Evolutionary conservation across 2,329 filamentous ascomycete genomes (phyloP), one percentile per base, ranked within the genome.

Genomic region (Xylaria sp.): DNA sequence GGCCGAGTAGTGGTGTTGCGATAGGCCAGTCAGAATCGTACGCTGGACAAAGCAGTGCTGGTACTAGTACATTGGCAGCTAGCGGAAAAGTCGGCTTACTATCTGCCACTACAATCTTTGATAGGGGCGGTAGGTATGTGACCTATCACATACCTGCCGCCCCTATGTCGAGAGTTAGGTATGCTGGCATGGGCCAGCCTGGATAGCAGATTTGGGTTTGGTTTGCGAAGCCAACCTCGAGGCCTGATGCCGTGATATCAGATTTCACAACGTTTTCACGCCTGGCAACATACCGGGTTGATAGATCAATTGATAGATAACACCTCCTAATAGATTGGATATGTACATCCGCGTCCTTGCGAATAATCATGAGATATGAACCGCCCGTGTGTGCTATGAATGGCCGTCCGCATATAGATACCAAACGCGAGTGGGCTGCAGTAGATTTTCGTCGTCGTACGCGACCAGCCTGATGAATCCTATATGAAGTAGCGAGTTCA

Each of bases 61-160:
- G 53, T 66, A 54, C 53, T 32, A 42, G 53, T 66, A 62, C 64
- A 53, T 62, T 53, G n/a, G 24, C 19, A 27, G 7, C 34, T 36
- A 36, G 34, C 6, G 34, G 34, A 36, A 11, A 36, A 8, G 34
- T 8, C 34, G 34, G 34, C 34, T 27, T 30, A 32, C 4, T 14
- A 30, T 32, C 12, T 45, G 34, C 17, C 4, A 30, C 34, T 1
- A 36, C 9, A 54, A 24, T 9, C 7, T 30, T 30, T 39, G 11
- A 50, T 32, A n/a, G 32, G 17, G 4, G 17, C 42, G n/a, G 42
- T 6, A 47, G 17, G 42, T 4, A 47, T 19, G 42, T 47, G n/a
- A n/a, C n/a, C n/a, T n/a, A n/a, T n/a, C n/a, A n/a, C n/a, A n/a
- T n/a, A n/a, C n/a, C n/a, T n/a, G n/a, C n/a, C n/a, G n/a, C n/a